Conservation (phyloP, 148 eudicot species). For the Vaccinium vitisidaea region DNA sequence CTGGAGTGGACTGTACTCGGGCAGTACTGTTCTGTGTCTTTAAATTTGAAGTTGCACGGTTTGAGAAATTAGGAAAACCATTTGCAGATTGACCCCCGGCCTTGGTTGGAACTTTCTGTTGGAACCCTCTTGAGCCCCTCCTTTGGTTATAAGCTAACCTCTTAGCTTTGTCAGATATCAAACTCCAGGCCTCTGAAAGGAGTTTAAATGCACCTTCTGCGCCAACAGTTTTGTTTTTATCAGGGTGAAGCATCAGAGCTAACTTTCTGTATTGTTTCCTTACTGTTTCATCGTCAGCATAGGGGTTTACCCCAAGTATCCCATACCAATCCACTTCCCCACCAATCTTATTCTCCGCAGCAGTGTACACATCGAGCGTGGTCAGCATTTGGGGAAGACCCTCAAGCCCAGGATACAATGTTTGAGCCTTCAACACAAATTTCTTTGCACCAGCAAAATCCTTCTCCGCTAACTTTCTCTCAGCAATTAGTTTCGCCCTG, state of each 20-base stretch:
- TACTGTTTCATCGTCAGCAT: conserved; percentile 63
- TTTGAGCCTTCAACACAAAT: conserved; percentile 49
- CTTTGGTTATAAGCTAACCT: conserved; percentile 64
- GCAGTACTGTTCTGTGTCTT: conserved; percentile 31
- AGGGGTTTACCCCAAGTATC: conserved; percentile 57
- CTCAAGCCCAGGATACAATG: conserved; percentile 45
- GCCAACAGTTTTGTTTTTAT: conserved; percentile 70
- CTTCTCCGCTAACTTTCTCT: conserved; percentile 40
- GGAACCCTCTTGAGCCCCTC: conserved; percentile 41
- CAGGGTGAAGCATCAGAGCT: conserved; percentile 76
- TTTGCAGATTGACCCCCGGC: conserved; percentile 41
- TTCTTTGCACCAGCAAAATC: conserved; percentile 55
- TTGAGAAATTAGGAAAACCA: conserved; percentile 40
- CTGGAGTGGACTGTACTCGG: conserved; percentile 27
- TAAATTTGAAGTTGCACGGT: conserved; percentile 26
- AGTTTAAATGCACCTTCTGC: conserved; percentile 87
- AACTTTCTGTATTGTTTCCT: conserved; percentile 61
- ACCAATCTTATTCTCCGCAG: conserved; percentile 47
- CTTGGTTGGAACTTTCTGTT: conserved; percentile 40
- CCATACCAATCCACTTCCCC: conserved; percentile 77
- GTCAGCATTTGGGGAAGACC: conserved; percentile 45
- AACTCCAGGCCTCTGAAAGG: conserved; percentile 61
- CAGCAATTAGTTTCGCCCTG: conserved; percentile 50
- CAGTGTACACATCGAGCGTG: conserved; percentile 43
- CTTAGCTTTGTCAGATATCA: conserved; percentile 69